Base-by-base conservation (phyloP, 108 stramenopile genomes). In the Epithemia pelagica region DNA sequence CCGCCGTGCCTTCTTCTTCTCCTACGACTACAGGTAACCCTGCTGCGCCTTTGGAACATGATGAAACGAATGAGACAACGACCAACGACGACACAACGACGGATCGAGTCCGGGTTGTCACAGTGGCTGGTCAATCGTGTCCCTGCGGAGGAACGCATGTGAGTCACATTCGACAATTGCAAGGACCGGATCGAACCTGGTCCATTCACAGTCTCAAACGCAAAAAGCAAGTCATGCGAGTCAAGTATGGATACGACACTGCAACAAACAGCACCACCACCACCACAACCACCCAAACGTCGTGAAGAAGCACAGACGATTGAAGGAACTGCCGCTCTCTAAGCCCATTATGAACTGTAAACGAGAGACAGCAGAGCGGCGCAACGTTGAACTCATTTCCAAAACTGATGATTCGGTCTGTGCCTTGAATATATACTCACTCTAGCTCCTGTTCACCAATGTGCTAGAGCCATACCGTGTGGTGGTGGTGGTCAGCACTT, bases 111-210 rank as follows among this genome's bases (percentile, higher is more conserved):
- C 66, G 89, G 32, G 70, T 90, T 30, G 89, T 87, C 0, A 82
- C 76, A 25, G 86, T 90, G n/a, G 89, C 89, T 0, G 79, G 78
- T 10, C 85, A 73, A 72, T 68, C 74, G 22, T 83, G 84, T 75
- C 89, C 89, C 5, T 90, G 90, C 69, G 90, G 86, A 2, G 86
- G 90, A 28, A 90, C 89, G 7, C 89, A 90, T 54, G 86, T 85
- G 0, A 69, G 62, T 18, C 5, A 46, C 37, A 46, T 15, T 15
- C 37, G 37, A 10, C 37, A 46, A 46, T 46, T 46, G 37, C 75
- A 79, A 54, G 75, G 86, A 22, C 5, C 37, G 15, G 15, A 5
- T 5, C 37, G 37, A 46, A 76, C 74, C 8, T 90, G 86, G 86
- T 68, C 76, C 22, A 79, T 90, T 19, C 67, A 58, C 29, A 84